Evolutionary conservation across 345 rosid genomes (phyloP).

Genomic region (Aethionema arabicum): DNA sequence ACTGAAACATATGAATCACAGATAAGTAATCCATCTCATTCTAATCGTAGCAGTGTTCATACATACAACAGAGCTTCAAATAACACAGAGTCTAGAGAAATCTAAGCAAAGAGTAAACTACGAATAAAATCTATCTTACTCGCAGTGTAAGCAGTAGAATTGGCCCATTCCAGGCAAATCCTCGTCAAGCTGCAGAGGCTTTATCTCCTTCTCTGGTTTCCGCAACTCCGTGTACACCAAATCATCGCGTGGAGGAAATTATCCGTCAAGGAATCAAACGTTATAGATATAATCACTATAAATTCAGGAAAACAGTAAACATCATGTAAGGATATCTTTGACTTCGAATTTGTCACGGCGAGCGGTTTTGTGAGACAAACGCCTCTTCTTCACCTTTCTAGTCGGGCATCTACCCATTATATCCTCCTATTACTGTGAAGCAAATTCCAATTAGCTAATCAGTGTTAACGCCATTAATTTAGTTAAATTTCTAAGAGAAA

Average conservation of each 20-base stretch:
- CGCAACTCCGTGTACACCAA: conserved; percentile 76
- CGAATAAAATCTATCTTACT: conserved; percentile 44
- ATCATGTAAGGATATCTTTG: conserved; percentile 69
- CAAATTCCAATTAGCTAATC: too few relatives aligned
- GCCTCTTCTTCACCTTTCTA: conserved; percentile 93
- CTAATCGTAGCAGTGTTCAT: too few relatives aligned
- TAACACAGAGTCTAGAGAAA: not conserved
- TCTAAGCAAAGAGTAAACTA: not conserved
- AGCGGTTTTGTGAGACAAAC: conserved; percentile 86
- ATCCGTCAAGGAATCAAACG: conserved; percentile 38
- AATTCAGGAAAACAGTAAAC: not conserved
- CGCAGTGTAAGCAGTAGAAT: conserved; percentile 93
- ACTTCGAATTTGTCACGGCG: conserved; percentile 76
- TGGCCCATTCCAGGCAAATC: conserved; percentile 99
- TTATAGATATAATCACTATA: not conserved
- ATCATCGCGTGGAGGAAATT: conserved; percentile 61
- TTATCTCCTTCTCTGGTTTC: conserved; percentile 56
- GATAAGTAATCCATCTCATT: too few relatives aligned
- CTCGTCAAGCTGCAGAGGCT: conserved; percentile 63
- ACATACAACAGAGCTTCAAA: not conserved
- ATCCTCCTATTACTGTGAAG: not conserved
- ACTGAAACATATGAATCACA: conserved; percentile 41
- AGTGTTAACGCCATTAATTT: too few relatives aligned
- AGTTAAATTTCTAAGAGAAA: not conserved
- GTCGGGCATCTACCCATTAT: conserved; percentile 72